These are phyloP conservation scores for Camellia granthamiana DNA, from an alignment of 148 eudicot species.

Conservation along the genomic window DNA sequence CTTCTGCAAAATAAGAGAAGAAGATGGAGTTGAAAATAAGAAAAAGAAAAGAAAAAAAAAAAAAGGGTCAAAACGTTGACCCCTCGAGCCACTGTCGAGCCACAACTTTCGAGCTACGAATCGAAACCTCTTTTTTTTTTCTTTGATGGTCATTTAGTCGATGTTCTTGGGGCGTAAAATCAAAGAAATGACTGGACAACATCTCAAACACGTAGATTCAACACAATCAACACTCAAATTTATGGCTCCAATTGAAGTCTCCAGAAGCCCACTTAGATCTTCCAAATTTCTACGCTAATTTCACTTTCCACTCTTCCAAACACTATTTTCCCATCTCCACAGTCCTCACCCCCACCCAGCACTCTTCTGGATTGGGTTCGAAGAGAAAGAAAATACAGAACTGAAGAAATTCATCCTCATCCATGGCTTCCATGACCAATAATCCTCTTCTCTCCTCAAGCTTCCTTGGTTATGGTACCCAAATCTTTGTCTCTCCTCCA, in stretches of 20 bases:
- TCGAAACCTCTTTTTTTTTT: too few relatives aligned
- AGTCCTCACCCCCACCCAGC: too few relatives aligned
- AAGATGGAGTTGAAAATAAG: too few relatives aligned
- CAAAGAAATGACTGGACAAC: constrained; percentile 28
- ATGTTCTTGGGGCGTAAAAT: neutral
- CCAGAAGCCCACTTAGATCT: neutral
- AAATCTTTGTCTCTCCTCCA: constrained; percentile 40
- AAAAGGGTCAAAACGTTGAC: too few relatives aligned
- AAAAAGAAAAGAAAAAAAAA: too few relatives aligned
- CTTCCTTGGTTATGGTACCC: constrained; percentile 34
- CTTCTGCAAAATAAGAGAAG: too few relatives aligned
- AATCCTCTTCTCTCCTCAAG: constrained; percentile 55
- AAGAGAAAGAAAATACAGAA: neutral
- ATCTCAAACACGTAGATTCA: constrained; percentile 31
- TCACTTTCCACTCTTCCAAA: neutral
- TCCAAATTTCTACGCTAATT: neutral
- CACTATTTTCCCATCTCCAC: neutral
- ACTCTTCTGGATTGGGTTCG: neutral
- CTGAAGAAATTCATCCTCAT: neutral
- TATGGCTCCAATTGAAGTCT: constrained; percentile 29
- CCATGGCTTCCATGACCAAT: constrained; percentile 36
- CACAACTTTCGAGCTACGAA: too few relatives aligned
- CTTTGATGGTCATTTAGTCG: too few relatives aligned
- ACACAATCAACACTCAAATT: constrained; percentile 22
- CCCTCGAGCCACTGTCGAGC: too few relatives aligned